Conservation (phyloP, 1,139 yeast species). For the Hansenula lynferdii region DNA sequence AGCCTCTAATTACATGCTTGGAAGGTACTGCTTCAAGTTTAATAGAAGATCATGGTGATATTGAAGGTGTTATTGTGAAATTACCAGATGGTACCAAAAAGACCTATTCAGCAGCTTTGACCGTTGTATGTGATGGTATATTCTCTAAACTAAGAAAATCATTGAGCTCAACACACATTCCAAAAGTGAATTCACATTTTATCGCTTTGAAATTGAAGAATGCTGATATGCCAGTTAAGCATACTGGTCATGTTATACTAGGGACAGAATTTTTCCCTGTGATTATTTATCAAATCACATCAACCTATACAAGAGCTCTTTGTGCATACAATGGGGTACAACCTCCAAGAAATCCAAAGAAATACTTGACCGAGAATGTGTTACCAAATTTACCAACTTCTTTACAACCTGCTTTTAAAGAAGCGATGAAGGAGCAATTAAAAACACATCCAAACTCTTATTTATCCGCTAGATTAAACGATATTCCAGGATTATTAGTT, state of each 20-base stretch:
- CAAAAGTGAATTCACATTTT: conserved; percentile 76
- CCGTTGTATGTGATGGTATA: conserved; percentile 89
- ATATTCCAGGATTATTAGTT: conserved; percentile 72
- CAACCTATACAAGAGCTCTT: conserved; percentile 77
- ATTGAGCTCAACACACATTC: conserved; percentile 50
- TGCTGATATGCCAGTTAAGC: conserved; percentile 64
- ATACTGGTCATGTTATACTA: conserved; percentile 87
- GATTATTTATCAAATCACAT: conserved; percentile 80
- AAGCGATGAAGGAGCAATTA: conserved; percentile 50
- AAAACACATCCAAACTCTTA: conserved; percentile 94
- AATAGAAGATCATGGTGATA: conserved; percentile 47
- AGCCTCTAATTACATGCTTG: conserved; percentile 66
- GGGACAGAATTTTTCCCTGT: conserved; percentile 82
- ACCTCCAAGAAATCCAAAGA: conserved; percentile 67
- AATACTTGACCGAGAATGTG: conserved; percentile 56
- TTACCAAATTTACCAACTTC: conserved; percentile 64
- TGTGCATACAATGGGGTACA: conserved; percentile 79
- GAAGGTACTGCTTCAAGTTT: conserved; percentile 82
- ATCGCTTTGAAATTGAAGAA: conserved; percentile 75
- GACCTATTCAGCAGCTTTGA: conserved; percentile 52
- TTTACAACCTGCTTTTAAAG: conserved; percentile 60
- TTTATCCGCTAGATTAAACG: conserved; percentile 66
- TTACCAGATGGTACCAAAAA: conserved; percentile 31
- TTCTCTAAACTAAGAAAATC: conserved; percentile 88
- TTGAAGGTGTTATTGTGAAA: conserved; percentile 61